Base-by-base conservation (phyloP, 345 rosid species). In the Eucalyptus tenuipes region DNA sequence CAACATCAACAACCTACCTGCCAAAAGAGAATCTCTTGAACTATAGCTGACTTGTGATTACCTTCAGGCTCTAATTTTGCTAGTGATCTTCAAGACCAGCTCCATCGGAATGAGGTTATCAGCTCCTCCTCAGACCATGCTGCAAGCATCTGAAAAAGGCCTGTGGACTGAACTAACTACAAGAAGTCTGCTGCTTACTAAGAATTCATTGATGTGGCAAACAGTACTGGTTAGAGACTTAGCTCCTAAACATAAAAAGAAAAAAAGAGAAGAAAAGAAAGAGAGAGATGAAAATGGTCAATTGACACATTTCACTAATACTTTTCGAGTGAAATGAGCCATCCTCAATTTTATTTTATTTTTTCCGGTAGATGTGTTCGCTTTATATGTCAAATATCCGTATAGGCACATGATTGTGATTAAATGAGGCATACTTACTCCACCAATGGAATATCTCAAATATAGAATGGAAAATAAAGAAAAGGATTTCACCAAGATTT, bases 21-120 rank as follows among this genome's bases (percentile, higher is more conserved):
- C 25, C 57, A 52, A 52, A 52, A 52, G 57, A 52, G 57, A 52
- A 52, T 52, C 57, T 52, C 57, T 52, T 52, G 25, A 52, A 52
- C 25, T 52, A 22, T 52, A 52, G 57, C 57, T 52, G 57, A 52
- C 57, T 52, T 52, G 57, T 20, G 57, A 20, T 52, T 52, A 52
- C 57, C 57, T 52, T 52, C 57, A 20, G 24, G 98, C 97, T 92
- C 95, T 93, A 88, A 98, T 97, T 93, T 98, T 98, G 91, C 94
- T 93, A 50, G 93, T 97, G 93, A 98, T 93, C 95, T 98, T 98
- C 90, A 97, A 90, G 80, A 99, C 99, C 94, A 98, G 88, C 90
- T 98, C 99, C 97, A 98, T 96, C 5, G 99, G 99, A 49, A 98
- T 94, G 61, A 97, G 95, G 91, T 97, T 94, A 91, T 98, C 99